Conservation (phyloP, 768 basidiomycete genomes). For the Agrocybe chaxingu region DNA sequence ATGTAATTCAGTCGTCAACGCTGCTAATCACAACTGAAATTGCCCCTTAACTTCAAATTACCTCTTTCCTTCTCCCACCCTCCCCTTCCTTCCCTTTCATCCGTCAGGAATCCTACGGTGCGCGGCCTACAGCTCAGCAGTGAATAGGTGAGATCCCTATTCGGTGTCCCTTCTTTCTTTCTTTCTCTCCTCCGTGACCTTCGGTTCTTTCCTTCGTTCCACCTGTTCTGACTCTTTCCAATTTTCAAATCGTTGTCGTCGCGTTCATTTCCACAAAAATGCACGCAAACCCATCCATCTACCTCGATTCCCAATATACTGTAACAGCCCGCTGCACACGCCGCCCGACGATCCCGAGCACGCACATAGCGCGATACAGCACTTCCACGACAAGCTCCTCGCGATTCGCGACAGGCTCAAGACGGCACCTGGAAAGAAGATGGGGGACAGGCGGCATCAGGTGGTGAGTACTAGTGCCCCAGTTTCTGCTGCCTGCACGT, state of each 20-base stretch:
- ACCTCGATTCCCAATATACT: neutral
- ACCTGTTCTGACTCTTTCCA: neutral
- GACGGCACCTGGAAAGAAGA: slow-evolving; percentile 62
- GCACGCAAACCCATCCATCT: neutral
- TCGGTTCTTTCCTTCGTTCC: slow-evolving; percentile 5
- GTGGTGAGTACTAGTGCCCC: slow-evolving; percentile 39
- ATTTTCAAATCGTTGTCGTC: slow-evolving; percentile 5
- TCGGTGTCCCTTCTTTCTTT: slow-evolving; percentile 6
- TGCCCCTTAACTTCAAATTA: slow-evolving; percentile 9
- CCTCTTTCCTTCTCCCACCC: slow-evolving; percentile 7
- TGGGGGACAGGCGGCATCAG: slow-evolving; percentile 72
- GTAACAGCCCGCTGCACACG: slow-evolving; percentile 39
- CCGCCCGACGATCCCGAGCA: slow-evolving; percentile 44
- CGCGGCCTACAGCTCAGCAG: slow-evolving; percentile 58
- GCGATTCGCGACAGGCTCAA: slow-evolving; percentile 74
- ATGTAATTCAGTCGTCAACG: slow-evolving; percentile 16
- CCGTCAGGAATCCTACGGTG: slow-evolving; percentile 59
- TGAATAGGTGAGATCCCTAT: slow-evolving; percentile 38
- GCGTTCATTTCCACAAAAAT: slow-evolving; percentile 6
- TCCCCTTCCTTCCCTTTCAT: slow-evolving; percentile 2
- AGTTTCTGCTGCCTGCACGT: neutral
- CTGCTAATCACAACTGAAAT: slow-evolving; percentile 3
- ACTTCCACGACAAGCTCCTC: slow-evolving; percentile 86
- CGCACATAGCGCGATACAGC: slow-evolving; percentile 60
- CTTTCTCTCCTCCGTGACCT: neutral